These are phyloP conservation scores for Naematelia aurantialba DNA, from an alignment of 768 basidiomycete species.

Conservation along the genomic window DNA sequence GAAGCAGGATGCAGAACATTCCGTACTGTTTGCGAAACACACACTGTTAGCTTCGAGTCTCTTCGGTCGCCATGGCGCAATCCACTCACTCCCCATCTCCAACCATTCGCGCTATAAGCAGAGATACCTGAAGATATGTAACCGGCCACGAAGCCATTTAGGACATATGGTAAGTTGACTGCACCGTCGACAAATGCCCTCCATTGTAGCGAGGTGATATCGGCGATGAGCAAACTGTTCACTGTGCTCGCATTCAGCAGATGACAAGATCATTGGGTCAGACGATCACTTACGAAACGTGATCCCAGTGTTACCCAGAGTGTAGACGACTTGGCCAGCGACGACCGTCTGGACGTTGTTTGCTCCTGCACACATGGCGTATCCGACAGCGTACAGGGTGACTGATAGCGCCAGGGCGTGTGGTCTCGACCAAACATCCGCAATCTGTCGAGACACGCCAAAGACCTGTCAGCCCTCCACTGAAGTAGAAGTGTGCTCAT, in stretches of 20 bases:
- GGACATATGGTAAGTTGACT: conserved; percentile 31
- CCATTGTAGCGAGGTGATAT: conserved; percentile 45
- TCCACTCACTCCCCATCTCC: conserved; percentile 39
- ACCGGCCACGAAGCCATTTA: conserved; percentile 31
- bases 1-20: conserved; percentile 40
- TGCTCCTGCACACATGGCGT: conserved; percentile 35
- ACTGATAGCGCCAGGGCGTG: conserved; percentile 29
- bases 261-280: neutral
- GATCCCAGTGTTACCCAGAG: conserved; percentile 38
- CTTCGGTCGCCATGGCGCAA: neutral
- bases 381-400: conserved; percentile 40
- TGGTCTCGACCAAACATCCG: too few relatives aligned
- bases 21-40: conserved; percentile 17
- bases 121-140: conserved; percentile 24
- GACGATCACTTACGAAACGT: conserved; percentile 19
- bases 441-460: too few relatives aligned
- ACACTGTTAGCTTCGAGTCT: neutral
- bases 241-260: neutral
- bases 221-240: conserved; percentile 30
- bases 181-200: conserved; percentile 35
- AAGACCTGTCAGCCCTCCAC: neutral
- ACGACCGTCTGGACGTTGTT: conserved; percentile 36
- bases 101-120: conserved; percentile 19
- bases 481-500: too few relatives aligned
- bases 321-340: conserved; percentile 28